These are phyloP conservation scores for Vigna angularis DNA, from an alignment of 306 rosid genomes.

Conservation along the genomic window DNA sequence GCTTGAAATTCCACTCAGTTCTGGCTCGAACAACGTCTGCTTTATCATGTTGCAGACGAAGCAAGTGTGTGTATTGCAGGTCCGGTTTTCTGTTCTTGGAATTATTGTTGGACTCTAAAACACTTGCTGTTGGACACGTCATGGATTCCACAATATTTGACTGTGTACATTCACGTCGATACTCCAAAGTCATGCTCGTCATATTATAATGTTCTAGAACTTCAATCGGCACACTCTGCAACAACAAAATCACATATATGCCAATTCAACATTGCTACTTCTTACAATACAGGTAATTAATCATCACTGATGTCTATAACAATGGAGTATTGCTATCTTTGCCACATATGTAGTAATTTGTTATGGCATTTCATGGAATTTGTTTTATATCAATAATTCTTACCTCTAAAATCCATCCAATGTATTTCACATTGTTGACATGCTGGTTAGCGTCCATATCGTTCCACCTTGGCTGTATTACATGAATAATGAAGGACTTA, in stretches of 20 bases:
- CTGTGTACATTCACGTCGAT: slow-evolving; percentile 81
- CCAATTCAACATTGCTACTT: neutral
- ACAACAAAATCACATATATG: neutral
- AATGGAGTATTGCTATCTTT: neutral
- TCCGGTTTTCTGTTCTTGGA: slow-evolving; percentile 55
- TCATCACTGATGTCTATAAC: neutral
- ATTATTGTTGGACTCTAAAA: slow-evolving; percentile 46
- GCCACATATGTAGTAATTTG: neutral
- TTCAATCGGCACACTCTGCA: slow-evolving; percentile 81
- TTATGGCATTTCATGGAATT: neutral
- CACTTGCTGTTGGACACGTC: slow-evolving; percentile 63
- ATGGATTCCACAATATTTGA: slow-evolving; percentile 76
- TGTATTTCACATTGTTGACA: slow-evolving; percentile 93
- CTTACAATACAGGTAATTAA: neutral
- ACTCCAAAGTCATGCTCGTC: slow-evolving; percentile 86
- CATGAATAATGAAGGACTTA: neutral
- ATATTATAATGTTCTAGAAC: slow-evolving; percentile 67
- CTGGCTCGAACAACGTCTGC: slow-evolving; percentile 82
- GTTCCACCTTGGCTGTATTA: slow-evolving; percentile 88
- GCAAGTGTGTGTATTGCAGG: slow-evolving; percentile 74
- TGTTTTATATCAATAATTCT: neutral
- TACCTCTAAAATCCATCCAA: slow-evolving; percentile 98
- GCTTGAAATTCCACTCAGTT: slow-evolving; percentile 73
- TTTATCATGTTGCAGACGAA: slow-evolving; percentile 71
- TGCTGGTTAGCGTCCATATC: slow-evolving; percentile 99